Evolutionary conservation across 129 eudicot genomes (phyloP), one percentile per base, ranked within the genome.

Genomic region (Flaveria trinervia): DNA sequence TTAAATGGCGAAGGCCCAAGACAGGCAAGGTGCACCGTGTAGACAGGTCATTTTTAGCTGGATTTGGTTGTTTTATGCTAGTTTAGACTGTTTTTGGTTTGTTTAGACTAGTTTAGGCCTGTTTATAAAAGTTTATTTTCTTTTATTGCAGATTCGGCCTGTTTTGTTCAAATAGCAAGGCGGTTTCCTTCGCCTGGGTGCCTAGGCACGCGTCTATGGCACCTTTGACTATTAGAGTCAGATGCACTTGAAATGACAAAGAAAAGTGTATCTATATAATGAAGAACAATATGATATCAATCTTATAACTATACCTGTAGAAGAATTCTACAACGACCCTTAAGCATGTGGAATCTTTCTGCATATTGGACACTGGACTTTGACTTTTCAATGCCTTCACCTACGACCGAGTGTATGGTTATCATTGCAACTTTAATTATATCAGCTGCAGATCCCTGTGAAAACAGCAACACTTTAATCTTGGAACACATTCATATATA

Each of bases 371-470:
- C 77, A 55, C 65, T 79, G 16, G 87, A 77, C 65, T 54, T 68
- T 22, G 87, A 77, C 72, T 61, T 60, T 48, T 72, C 86, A 45
- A 64, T 60, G 52, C 87, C 95, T 71, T 88, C 92, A 73, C 78
- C 67, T 62, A 91, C 77, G n/a, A 88, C 81, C 74, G 95, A 87
- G 68, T 89, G 89, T 77, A 94, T 79, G 74, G 52, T 86, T 69
- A 89, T 79, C 98, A 94, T 94, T 26, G 98, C 97, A 72, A 89
- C 88, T 86, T 94, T 94, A 54, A 94, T 89, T 64, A 94, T 81
- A 78, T 91, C 98, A 66, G 97, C 98, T 72, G 98, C 97, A 71
- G 98, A 94, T 49, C 98, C 98, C 98, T 94, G 43, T 57, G 81
- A 71, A 65, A 79, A 69, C 68, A 77, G 68, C 78, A 77, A 59